These are phyloP conservation scores for Boletus huronensis DNA, from an alignment of 768 basidiomycete species.

Conservation along the genomic window DNA sequence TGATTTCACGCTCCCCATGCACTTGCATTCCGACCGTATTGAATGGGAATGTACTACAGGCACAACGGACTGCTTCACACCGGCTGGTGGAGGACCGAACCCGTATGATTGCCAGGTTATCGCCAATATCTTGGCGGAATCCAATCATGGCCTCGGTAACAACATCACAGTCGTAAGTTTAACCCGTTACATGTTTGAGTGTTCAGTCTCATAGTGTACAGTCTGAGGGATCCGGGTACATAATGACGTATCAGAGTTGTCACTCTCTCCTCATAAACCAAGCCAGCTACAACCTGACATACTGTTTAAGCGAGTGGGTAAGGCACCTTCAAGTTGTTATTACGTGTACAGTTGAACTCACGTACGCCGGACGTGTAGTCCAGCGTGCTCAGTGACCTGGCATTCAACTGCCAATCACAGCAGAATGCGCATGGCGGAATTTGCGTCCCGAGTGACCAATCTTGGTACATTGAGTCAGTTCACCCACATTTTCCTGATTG, in stretches of 20 bases:
- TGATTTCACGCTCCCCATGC: neutral
- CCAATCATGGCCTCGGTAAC: neutral
- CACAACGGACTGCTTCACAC: neutral
- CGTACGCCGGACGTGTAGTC: neutral
- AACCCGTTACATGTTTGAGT: neutral
- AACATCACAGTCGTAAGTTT: neutral
- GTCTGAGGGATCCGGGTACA: fast-evolving
- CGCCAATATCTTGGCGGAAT: neutral
- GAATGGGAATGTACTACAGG: neutral
- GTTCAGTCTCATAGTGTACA: neutral
- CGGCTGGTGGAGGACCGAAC: neutral
- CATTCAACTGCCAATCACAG: neutral
- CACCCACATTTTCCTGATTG: neutral
- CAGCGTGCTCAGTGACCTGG: fast-evolving
- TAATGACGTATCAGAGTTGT: neutral
- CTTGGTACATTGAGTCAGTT: neutral
- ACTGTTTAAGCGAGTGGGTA: neutral
- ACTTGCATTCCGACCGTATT: neutral
- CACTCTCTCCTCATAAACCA: fast-evolving
- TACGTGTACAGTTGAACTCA: neutral
- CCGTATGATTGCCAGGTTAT: neutral
- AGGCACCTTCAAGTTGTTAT: neutral
- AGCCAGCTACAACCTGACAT: fast-evolving
- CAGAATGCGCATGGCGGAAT: neutral
- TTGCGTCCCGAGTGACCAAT: too few species aligned